A percentile compares a stretch with the other conserved stretches of the same genome.
These are phyloP conservation scores for Microthlaspi erraticum DNA, from an alignment of 345 rosid genomes.

Conservation along the genomic window DNA sequence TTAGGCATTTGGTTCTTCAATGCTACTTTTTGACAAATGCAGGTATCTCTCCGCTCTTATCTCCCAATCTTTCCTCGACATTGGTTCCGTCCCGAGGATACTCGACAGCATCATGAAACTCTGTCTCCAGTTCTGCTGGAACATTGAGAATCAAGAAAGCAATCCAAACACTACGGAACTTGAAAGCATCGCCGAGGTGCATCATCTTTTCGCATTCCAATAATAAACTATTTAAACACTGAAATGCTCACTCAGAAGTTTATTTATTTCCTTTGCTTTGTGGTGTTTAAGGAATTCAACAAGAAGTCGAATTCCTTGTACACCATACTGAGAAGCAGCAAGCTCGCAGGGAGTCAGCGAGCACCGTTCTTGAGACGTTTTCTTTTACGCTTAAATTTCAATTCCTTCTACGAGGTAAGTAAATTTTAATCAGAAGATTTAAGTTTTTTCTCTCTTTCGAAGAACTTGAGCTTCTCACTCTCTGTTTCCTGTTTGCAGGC, in stretches of 20 bases:
- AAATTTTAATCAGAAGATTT: neutral
- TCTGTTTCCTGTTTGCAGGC: slow-evolving; percentile 55
- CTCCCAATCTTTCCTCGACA: slow-evolving; percentile 95
- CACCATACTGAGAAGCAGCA: slow-evolving; percentile 88
- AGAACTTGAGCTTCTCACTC: slow-evolving; percentile 3
- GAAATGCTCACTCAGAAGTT: slow-evolving; percentile 13
- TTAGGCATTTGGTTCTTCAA: too few relatives aligned
- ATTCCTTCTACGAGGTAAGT: slow-evolving; percentile 88
- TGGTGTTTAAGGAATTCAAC: slow-evolving; percentile 74
- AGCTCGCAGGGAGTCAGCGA: slow-evolving; percentile 95
- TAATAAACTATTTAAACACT: neutral
- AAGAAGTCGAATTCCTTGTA: slow-evolving; percentile 93
- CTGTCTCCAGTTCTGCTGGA: slow-evolving; percentile 98
- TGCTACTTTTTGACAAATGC: slow-evolving; percentile 31
- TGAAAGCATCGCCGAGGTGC: slow-evolving; percentile 85
- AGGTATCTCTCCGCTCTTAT: slow-evolving; percentile 96
- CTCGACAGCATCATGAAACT: slow-evolving; percentile 95
- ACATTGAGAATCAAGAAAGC: slow-evolving; percentile 88
- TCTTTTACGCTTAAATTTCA: slow-evolving; percentile 87
- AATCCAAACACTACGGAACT: slow-evolving; percentile 74
- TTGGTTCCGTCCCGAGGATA: slow-evolving; percentile 95
- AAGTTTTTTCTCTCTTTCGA: neutral
- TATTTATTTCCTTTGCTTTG: neutral
- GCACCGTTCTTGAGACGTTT: slow-evolving; percentile 95
- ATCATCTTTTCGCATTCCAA: slow-evolving; percentile 8